phyloP scores from a whole-genome alignment of 1,139 yeast species.

The Yamadazyma membranifaciens region DNA sequence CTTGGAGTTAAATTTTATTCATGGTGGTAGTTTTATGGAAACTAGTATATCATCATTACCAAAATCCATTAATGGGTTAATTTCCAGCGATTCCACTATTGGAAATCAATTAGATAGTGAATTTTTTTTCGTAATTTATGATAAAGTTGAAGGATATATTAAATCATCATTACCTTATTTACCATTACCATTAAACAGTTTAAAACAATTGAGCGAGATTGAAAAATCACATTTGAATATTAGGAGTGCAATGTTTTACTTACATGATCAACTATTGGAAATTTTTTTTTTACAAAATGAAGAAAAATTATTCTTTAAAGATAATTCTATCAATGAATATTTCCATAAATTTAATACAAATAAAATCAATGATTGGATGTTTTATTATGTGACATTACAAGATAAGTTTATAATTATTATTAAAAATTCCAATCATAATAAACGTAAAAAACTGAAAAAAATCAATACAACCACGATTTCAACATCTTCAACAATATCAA shows the following conservation, averaged over 20 bases:
- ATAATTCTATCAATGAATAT: conserved; percentile 29
- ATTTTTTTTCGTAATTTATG: conserved; percentile 39
- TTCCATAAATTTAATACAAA: conserved; percentile 44
- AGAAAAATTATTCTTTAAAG: conserved; percentile 21
- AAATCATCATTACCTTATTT: conserved; percentile 43
- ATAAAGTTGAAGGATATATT: conserved; percentile 23
- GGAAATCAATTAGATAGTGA: conserved; percentile 28
- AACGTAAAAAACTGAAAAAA: conserved; percentile 12
- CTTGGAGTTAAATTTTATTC: conserved; percentile 12
- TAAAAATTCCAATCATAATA: conserved; percentile 32
- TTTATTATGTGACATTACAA: conserved; percentile 35
- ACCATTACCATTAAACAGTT: conserved; percentile 20
- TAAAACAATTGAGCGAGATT: conserved; percentile 12
- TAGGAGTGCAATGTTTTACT: conserved; percentile 33
- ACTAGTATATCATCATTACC: conserved; percentile 34
- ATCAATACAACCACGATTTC: conserved; percentile 14
- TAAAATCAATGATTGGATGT: conserved; percentile 44
- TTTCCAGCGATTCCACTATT: conserved; percentile 3
- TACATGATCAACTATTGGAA: conserved; percentile 41
- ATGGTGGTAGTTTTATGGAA: conserved; percentile 20
- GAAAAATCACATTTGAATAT: conserved; percentile 13
- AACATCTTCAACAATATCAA: conserved; percentile 4
- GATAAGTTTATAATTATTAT: conserved; percentile 35
- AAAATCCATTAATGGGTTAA: conserved; percentile 21
- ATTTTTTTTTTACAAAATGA: conserved; percentile 28